phyloP scores from a whole-genome alignment of 768 basidiomycete species.

The Auricularia sp. region DNA sequence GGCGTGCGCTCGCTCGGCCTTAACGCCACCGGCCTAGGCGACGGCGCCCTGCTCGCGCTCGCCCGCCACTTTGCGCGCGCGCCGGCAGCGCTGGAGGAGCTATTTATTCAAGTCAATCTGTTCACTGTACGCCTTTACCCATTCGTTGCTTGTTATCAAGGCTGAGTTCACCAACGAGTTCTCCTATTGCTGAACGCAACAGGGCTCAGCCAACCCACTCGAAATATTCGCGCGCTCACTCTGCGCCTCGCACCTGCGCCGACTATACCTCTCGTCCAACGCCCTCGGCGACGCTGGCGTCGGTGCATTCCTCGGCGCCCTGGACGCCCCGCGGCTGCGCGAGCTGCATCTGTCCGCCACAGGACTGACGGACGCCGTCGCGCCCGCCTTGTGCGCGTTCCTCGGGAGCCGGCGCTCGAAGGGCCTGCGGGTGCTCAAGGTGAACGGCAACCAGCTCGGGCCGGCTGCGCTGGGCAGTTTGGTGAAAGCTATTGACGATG shows the following conservation, averaged over 20 bases:
- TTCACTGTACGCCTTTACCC: neutral
- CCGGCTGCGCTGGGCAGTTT: neutral
- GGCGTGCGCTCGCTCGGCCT: neutral
- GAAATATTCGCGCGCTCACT: neutral
- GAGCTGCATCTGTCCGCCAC: neutral
- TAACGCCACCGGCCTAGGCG: neutral
- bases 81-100: neutral
- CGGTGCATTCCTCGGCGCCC: neutral
- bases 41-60: neutral
- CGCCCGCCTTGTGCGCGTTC: neutral
- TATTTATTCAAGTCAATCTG: neutral
- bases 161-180: neutral
- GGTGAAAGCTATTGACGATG: neutral
- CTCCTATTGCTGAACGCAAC: neutral
- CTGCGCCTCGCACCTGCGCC: too few species aligned
- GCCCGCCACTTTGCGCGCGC: neutral
- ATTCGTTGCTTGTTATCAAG: neutral
- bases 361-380: neutral
- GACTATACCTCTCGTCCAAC: too few species aligned
- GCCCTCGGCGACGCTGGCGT: neutral
- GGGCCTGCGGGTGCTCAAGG: neutral
- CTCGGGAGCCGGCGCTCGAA: neutral
- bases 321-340: neutral
- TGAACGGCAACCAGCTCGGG: neutral
- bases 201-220: neutral